Percentiles rank a stretch among this genome's conserved stretches.
phyloP scores from a whole-genome alignment of 805 yeast genomes.

The Peterozyma xylosa region DNA sequence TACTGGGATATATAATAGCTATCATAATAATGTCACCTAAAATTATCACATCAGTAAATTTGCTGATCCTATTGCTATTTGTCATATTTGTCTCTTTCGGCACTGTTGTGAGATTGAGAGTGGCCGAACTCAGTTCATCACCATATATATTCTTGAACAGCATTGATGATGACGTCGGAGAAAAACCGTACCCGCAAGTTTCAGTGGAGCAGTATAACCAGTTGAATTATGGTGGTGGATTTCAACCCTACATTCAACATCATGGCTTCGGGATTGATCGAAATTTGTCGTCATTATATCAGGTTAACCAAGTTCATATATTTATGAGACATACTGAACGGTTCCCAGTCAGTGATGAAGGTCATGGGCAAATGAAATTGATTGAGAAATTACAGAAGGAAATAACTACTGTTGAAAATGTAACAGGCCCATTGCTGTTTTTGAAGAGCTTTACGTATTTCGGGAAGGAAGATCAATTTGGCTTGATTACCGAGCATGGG shows the following conservation, averaged over 20 bases:
- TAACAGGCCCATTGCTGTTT: slow-evolving; percentile 45
- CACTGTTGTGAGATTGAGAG: too few species aligned
- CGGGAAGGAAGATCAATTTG: slow-evolving; percentile 25
- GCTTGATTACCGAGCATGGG: slow-evolving; percentile 33
- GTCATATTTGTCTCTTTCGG: too few species aligned
- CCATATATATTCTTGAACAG: too few species aligned
- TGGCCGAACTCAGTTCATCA: too few species aligned
- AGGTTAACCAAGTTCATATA: slow-evolving; percentile 60
- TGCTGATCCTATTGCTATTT: too few species aligned
- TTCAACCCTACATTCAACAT: slow-evolving; percentile 47
- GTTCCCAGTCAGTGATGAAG: slow-evolving; percentile 46
- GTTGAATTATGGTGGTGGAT: slow-evolving; percentile 42
- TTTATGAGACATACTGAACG: slow-evolving; percentile 78
- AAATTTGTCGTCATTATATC: slow-evolving; percentile 41
- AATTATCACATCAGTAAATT: too few species aligned
- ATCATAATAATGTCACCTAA: too few species aligned
- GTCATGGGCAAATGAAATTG: slow-evolving; percentile 15
- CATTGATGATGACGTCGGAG: neutral
- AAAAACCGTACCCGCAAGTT: slow-evolving; percentile 14
- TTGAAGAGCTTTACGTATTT: slow-evolving; percentile 48
- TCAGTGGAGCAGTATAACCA: slow-evolving; percentile 37
- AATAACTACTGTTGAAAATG: slow-evolving; percentile 21
- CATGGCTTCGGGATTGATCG: slow-evolving; percentile 46
- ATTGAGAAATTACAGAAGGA: slow-evolving; percentile 23
- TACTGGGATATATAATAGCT: too few species aligned